phyloP scores from a whole-genome alignment of 345 rosid species.

The Dimocarpus longan region DNA sequence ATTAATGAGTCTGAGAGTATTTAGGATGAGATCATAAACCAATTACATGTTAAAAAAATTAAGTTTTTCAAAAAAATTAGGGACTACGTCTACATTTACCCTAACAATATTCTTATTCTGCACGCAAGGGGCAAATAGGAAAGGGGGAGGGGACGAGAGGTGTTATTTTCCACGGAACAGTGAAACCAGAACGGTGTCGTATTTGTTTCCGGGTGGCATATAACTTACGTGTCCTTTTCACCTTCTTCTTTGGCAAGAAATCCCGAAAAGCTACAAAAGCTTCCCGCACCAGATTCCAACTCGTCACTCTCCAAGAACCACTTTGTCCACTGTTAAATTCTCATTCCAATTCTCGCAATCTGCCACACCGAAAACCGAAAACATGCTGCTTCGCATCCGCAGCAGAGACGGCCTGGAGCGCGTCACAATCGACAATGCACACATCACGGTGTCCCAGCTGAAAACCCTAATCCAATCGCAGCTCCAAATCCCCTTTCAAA shows the following conservation, averaged over 20 bases:
- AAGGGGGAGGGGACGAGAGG: not conserved
- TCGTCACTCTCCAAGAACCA: not conserved
- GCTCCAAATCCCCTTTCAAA: constrained; percentile 74
- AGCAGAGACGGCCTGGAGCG: constrained; percentile 97
- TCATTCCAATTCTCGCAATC: not conserved
- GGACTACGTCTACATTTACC: no score
- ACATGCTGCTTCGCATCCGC: constrained; percentile 84
- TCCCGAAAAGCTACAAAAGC: not conserved
- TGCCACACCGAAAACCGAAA: not conserved
- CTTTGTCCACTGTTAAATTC: not conserved
- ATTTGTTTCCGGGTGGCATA: not conserved
- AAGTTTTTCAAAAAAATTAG: no score
- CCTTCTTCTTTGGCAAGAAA: constrained; percentile 11
- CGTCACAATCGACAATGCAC: constrained; percentile 53
- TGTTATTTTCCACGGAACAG: not conserved
- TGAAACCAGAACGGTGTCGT: not conserved
- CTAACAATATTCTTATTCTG: no score
- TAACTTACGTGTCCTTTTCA: not conserved
- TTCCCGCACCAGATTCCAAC: not conserved
- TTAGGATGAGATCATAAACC: no score
- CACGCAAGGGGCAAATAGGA: not conserved
- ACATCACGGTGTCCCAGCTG: constrained; percentile 60
- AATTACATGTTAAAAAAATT: no score
- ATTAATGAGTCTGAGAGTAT: no score
- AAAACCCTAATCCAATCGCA: constrained; percentile 75